Evolutionary conservation across 768 basidiomycete species (phyloP), one percentile per base, ranked within the genome.

Genomic region (Piloderma croceum): DNA sequence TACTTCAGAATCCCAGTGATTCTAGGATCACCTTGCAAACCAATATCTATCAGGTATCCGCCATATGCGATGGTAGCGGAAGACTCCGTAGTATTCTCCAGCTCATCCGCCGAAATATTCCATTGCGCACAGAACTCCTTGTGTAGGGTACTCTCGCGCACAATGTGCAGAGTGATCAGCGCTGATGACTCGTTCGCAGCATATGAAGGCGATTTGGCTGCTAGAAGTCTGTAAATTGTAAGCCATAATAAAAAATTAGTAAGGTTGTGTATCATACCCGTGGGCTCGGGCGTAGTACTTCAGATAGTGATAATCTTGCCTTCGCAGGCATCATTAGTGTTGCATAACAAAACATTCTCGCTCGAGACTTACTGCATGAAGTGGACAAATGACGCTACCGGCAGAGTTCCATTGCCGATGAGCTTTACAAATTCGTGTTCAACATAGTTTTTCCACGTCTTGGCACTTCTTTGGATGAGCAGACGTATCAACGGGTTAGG

Each of bases 251-350:
- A n/a, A n/a, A n/a, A n/a, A n/a, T n/a, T n/a, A n/a, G n/a, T n/a
- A n/a, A n/a, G n/a, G n/a, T n/a, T n/a, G n/a, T n/a, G n/a, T n/a
- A n/a, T n/a, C n/a, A n/a, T 52, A 83, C 82, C 73, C 79, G 41
- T 90, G 79, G n/a, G 83, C 83, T 17, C 90, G 75, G 1, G 84
- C 79, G 52, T 93, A 93, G 59, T 91, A 90, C 49, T 77, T 82
- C 34, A 88, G 67, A 59, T 85, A 90, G 31, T 73, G 70, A 54
- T 90, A 89, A 53, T 90, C 89, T 49, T 91, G 90, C 49, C 85
- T 88, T 47, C 2, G 18, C 11, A 17, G 18, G n/a, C n/a, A n/a
- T n/a, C n/a, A n/a, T n/a, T n/a, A 38, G 17, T 11, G 5, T 18
- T 20, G 13, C 7, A 3, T 2, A 39, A 3, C 19, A 10, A 12